Evolutionary conservation across 306 rosid genomes (phyloP), one percentile per base, ranked within the genome.

Genomic region (Prunus mume): DNA sequence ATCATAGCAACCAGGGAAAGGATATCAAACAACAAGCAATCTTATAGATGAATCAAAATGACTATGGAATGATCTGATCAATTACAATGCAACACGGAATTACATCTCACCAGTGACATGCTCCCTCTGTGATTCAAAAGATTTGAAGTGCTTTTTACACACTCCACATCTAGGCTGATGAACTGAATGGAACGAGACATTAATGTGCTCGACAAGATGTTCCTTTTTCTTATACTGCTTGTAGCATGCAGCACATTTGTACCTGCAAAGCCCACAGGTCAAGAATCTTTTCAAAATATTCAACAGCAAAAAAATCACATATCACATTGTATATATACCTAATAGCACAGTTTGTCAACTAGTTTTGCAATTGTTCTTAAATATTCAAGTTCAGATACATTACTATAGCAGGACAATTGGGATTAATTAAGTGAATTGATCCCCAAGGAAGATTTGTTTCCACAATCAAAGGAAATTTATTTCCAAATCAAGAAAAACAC

Each of bases 61-160:
- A 34, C 9, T 17, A 81, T 0, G 12, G 68, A 72, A 72, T 22
- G 22, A 68, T 51, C 15, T 24, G 18, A 79, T 69, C 41, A 47
- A 76, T 60, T 13, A 49, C 46, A 78, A 67, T n/a, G 61, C 67
- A 68, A 22, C 62, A 27, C 63, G 72, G 34, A 75, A 62, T 30
- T 28, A 67, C 15, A 61, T 69, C 86, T 68, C 79, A 91, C 97
- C 98, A 3, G 38, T 76, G 60, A 93, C 80, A 87, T 93, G 95
- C 52, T 93, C 97, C 82, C 98, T 85, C 55, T 89, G 72, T 22
- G 98, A 93, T 84, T 93, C 97, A 75, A 93, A 89, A 28, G 92
- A 86, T 76, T 83, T 91, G 88, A 90, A 93, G 74, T 87, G 92
- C 88, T 91, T 93, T 76, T 65, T 74, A 77, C 98, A 91, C 46